A percentile compares a stretch with the other conserved stretches of the same genome.
Conservation (phyloP, 2,329 filamentous ascomycete species). For the Thermoascus crustaceus region DNA sequence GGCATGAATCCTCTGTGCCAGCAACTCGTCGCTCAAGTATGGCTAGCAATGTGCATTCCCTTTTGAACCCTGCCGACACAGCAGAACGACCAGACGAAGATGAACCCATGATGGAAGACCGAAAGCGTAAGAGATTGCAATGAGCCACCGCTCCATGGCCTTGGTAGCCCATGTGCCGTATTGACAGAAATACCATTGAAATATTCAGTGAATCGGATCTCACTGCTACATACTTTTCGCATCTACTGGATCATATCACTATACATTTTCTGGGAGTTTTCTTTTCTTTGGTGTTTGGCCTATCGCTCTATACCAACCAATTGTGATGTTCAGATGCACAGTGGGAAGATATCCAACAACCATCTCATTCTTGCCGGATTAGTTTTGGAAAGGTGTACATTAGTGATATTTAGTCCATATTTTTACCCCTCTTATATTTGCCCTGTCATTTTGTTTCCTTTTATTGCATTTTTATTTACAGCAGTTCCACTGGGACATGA, state of each 20-base stretch:
- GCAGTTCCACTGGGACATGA: no score
- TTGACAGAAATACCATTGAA: no score
- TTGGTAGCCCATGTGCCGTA: no score
- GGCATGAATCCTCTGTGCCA: slow-evolving; percentile 39
- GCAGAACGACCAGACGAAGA: slow-evolving; percentile 59
- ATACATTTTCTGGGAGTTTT: background rate
- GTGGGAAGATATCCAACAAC: slow-evolving; percentile 2
- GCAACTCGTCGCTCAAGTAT: slow-evolving; percentile 62
- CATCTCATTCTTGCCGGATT: background rate
- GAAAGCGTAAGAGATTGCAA: slow-evolving; percentile 53
- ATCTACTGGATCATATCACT: no score
- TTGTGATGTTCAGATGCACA: background rate
- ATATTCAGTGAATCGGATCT: slow-evolving; percentile 9
- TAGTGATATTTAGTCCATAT: no score
- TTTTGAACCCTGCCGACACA: slow-evolving; percentile 62
- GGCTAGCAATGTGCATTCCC: slow-evolving; percentile 60
- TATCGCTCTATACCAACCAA: slow-evolving; percentile 1
- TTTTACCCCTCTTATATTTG: no score
- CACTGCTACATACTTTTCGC: background rate
- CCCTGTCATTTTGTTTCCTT: no score
- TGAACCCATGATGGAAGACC: slow-evolving; percentile 48
- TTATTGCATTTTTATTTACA: no score
- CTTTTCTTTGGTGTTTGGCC: background rate
- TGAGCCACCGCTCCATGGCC: slow-evolving; percentile 19
- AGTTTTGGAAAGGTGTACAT: slow-evolving; percentile 1